Base-by-base conservation (phyloP, 2,329 filamentous ascomycete species). In the Fusarium kyushuense region DNA sequence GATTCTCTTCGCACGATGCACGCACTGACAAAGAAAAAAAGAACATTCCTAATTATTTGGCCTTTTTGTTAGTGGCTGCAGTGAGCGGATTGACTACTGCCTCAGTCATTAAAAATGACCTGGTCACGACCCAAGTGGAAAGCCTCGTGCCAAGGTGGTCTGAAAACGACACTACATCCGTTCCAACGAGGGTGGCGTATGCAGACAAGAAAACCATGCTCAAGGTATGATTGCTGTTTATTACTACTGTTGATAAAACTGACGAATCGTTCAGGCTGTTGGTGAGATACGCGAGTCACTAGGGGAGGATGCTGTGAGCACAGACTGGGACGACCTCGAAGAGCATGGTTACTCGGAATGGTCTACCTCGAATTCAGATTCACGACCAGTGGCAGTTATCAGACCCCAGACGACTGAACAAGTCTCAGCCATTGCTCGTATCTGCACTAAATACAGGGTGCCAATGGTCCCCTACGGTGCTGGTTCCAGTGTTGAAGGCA, bases 391-490 rank as follows among this genome's bases (percentile, higher is more conserved):
- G 8, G 89, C 90, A 1, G 83, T 92, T 11, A 87, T 87, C 3
- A 90, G 90, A 65, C 90, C 90, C 0, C 83, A 81, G 30, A 84
- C 81, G 2, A 92, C 90, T 0, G 85, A 88, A 58, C 84, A 92
- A 19, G 90, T 92, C 4, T 87, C 85, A 0, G 75, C 80, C 36
- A 87, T 92, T 58, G 89, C 88, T 6, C 84, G 83, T 69, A 80
- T 89, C 29, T 92, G 90, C 76, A 80, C 84, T 73, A 86, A 84
- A 65, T 84, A 88, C 75, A 85, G 80, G 33, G 86, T 92, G 46
- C 90, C 90, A 6, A 91, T 92, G 84, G 92, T 91, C 2, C 88
- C 89, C 1, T 94, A 91, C 74, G 91, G 89, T 4, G 92, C 92
- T 7, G 92, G 92, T 14, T 89, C 89, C 0, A 91, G 86, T 67